Conservation (phyloP, 345 rosid genomes). For the Fremontodendron californicum region DNA sequence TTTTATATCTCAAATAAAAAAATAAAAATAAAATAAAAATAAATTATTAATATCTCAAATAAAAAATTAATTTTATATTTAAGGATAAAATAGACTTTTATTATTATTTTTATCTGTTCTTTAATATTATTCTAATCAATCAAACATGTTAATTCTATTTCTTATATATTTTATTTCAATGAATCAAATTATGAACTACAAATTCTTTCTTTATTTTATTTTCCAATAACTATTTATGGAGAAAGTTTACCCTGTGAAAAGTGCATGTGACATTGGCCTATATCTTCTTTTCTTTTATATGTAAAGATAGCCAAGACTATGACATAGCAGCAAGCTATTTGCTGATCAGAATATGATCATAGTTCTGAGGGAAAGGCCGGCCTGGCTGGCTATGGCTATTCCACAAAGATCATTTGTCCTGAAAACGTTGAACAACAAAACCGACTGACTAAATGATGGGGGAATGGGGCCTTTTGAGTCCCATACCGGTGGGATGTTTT, state of each 20-base stretch:
- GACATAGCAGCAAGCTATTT: background rate
- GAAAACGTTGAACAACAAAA: slow-evolving; percentile 3
- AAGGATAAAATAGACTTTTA: too few relatives aligned
- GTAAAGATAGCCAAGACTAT: background rate
- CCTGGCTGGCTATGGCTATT: background rate
- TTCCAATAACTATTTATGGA: too few relatives aligned
- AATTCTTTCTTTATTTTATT: too few relatives aligned
- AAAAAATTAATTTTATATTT: too few relatives aligned
- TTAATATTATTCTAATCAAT: too few relatives aligned
- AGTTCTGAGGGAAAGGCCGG: background rate
- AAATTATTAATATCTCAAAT: too few relatives aligned
- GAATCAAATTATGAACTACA: too few relatives aligned
- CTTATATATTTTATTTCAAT: too few relatives aligned
- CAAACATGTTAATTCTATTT: too few relatives aligned
- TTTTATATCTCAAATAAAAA: too few relatives aligned
- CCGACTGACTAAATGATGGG: slow-evolving; percentile 22
- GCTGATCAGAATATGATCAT: background rate
- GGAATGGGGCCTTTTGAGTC: slow-evolving; percentile 20
- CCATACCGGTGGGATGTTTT: slow-evolving; percentile 26
- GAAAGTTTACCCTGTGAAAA: background rate
- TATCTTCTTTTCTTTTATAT: background rate
- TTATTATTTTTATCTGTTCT: too few relatives aligned
- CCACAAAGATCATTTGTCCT: slow-evolving; percentile 2
- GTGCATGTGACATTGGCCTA: background rate
- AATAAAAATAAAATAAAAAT: too few relatives aligned